Evolutionary conservation across 129 eudicot genomes (phyloP).

Genomic region (Kitagawia praeruptora): DNA sequence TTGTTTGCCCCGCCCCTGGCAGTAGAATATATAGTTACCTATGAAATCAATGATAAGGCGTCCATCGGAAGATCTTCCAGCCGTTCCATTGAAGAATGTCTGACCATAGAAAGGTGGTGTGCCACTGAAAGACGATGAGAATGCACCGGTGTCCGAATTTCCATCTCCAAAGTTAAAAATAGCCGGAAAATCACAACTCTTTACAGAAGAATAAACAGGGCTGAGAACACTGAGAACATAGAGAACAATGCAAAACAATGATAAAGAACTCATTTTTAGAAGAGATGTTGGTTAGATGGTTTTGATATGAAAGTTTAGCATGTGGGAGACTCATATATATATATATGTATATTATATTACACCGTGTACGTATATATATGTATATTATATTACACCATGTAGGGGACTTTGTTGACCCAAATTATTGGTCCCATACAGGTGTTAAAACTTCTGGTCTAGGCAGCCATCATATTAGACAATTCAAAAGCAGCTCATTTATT

Average conservation of each 20-base stretch:
- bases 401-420: not conserved
- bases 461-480: not conserved
- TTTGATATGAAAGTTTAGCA: not conserved
- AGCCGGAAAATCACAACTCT: not conserved
- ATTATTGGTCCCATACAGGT: not conserved
- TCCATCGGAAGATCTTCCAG: not conserved
- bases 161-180: conserved; percentile 5
- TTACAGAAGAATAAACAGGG: not conserved
- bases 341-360: no score
- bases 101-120: not conserved
- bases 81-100: not conserved
- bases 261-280: not conserved
- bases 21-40: not conserved
- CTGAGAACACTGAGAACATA: not conserved
- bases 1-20: no score
- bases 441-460: not conserved
- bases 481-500: not conserved
- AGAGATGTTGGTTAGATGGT: not conserved
- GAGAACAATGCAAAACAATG: not conserved
- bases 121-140: not conserved
- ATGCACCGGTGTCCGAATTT: conserved; percentile 1
- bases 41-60: not conserved
- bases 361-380: not conserved
- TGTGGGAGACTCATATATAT: not conserved
- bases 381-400: not conserved